Percentiles rank a stretch among this genome's conserved stretches.
Conservation (phyloP, 2,329 filamentous ascomycete species). For the Lasiodiplodia gonubiensis region DNA sequence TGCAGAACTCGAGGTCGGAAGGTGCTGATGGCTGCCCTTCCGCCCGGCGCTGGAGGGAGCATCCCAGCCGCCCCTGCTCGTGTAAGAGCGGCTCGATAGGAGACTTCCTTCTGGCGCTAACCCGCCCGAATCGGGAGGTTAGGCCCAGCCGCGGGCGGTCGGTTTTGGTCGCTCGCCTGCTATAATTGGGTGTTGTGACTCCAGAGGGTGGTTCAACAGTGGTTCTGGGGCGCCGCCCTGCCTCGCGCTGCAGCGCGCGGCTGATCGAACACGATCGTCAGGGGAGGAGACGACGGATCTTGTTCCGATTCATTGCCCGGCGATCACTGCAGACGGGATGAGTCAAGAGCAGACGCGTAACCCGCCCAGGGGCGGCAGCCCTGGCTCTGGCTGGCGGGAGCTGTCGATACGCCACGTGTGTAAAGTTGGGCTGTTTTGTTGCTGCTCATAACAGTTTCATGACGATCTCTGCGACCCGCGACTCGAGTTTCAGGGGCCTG, state of each 20-base stretch:
- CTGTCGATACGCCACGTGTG: slow-evolving; percentile 21
- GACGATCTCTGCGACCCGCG: slow-evolving; percentile 1
- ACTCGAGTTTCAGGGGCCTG: slow-evolving; percentile 13
- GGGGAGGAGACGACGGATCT: slow-evolving; percentile 16
- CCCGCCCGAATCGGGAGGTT: slow-evolving; percentile 9
- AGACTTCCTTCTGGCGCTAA: not conserved
- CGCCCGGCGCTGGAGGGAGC: slow-evolving; percentile 18
- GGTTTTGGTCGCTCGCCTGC: not conserved
- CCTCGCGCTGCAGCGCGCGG: slow-evolving; percentile 7
- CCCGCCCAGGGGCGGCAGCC: slow-evolving; percentile 1
- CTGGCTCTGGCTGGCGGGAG: not conserved
- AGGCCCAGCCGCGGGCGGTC: slow-evolving; percentile 6
- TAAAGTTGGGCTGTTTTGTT: slow-evolving; percentile 4
- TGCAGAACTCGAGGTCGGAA: slow-evolving; percentile 6
- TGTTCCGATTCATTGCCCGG: slow-evolving; percentile 22
- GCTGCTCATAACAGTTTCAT: slow-evolving; percentile 13
- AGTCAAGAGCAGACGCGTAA: slow-evolving; percentile 20
- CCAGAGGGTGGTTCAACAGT: not conserved
- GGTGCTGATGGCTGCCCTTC: slow-evolving; percentile 4
- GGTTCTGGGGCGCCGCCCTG: slow-evolving; percentile 12
- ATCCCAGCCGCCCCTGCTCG: slow-evolving; percentile 16
- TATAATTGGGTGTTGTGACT: slow-evolving; percentile 6
- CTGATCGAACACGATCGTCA: slow-evolving; percentile 27
- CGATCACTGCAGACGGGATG: slow-evolving; percentile 5
- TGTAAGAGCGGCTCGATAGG: slow-evolving; percentile 17